Conservation (phyloP, 2,329 filamentous ascomycete species). For the Aureobasidium sp. region DNA sequence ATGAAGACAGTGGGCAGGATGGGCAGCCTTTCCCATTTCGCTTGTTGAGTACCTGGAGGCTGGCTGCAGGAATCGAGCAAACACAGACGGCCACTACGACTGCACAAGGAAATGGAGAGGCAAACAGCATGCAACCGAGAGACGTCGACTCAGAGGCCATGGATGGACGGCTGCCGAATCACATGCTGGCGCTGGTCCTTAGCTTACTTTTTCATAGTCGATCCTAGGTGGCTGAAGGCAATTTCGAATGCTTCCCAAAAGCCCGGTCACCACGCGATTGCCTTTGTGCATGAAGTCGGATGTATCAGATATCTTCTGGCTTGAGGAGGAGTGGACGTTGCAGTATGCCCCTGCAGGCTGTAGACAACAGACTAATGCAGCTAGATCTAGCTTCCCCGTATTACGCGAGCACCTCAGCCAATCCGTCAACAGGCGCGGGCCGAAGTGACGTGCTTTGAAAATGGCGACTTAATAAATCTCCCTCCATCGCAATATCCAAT, state of each 20-base stretch:
- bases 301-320: constrained; percentile 15
- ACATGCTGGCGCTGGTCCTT: constrained; percentile 7
- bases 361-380: constrained; percentile 8
- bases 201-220: not conserved
- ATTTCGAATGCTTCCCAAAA: constrained; percentile 14
- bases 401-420: not conserved
- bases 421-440: constrained; percentile 2
- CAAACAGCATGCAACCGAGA: constrained; percentile 15
- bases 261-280: constrained; percentile 16
- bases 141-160: constrained; percentile 6
- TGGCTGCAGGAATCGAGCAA: constrained; percentile 14
- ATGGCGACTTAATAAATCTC: constrained; percentile 1
- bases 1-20: not conserved
- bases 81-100: constrained; percentile 13
- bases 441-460: constrained; percentile 5
- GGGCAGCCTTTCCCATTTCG: not conserved
- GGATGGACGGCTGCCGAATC: constrained; percentile 1
- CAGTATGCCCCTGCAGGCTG: constrained; percentile 7
- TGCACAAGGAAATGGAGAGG: constrained; percentile 9
- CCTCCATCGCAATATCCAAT: constrained; percentile 2
- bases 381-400: constrained; percentile 15
- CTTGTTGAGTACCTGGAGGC: constrained; percentile 10
- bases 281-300: constrained; percentile 11
- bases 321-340: constrained; percentile 2
- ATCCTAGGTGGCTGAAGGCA: constrained; percentile 9